Evolutionary conservation across 2,329 filamentous ascomycete species (phyloP).

Genomic region (Fusarium torulosum): DNA sequence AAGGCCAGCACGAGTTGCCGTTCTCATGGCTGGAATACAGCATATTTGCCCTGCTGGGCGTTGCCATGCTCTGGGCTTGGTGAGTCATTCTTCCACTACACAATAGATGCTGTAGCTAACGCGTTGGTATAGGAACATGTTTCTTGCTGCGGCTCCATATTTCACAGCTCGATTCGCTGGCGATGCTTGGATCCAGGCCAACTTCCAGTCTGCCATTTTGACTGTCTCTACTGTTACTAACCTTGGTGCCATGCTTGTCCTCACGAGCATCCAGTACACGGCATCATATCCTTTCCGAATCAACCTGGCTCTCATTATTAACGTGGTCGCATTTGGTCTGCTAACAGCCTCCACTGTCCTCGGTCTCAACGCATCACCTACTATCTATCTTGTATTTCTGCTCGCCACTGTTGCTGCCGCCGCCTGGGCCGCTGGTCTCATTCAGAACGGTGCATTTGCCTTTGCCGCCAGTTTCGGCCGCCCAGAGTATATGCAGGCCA

Average conservation of each 20-base stretch:
- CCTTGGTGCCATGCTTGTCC: slow-evolving; percentile 78
- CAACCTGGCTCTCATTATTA: slow-evolving; percentile 79
- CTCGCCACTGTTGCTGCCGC: slow-evolving; percentile 85
- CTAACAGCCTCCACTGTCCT: slow-evolving; percentile 83
- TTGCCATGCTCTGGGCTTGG: slow-evolving; percentile 99
- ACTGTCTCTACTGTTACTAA: slow-evolving; percentile 89
- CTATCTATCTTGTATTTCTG: slow-evolving; percentile 82
- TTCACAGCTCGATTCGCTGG: slow-evolving; percentile 84
- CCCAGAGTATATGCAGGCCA: slow-evolving; percentile 91
- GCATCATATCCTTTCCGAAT: slow-evolving; percentile 93
- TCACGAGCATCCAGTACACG: slow-evolving; percentile 82
- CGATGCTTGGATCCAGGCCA: slow-evolving; percentile 77
- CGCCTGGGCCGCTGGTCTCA: slow-evolving; percentile 83
- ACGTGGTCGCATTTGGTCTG: slow-evolving; percentile 79
- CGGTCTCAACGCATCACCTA: slow-evolving; percentile 72
- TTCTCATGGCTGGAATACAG: slow-evolving; percentile 91
- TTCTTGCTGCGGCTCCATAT: slow-evolving; percentile 93
- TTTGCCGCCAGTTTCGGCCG: slow-evolving; percentile 88
- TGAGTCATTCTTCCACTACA: slow-evolving; percentile 57
- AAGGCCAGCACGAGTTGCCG: slow-evolving; percentile 57
- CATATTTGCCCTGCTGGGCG: slow-evolving; percentile 86
- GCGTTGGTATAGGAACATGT: slow-evolving; percentile 84
- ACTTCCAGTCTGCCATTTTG: slow-evolving; percentile 91
- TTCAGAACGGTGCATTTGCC: slow-evolving; percentile 95
- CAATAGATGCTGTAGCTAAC: slow-evolving; percentile 10